Evolutionary conservation across 176 grass and related monocot genomes (phyloP).

Genomic region (Sorghum bicolor): Sorghum_bicolor_NCBIv3 NC_012876.2:8962001-8962500

Average conservation of each 20-base stretch:
- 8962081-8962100: slow-evolving; percentile 11
- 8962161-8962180: not conserved
- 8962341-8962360: not conserved
- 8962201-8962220: not conserved
- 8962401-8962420: slow-evolving; percentile 1
- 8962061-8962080: slow-evolving; percentile 27
- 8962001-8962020: slow-evolving; percentile 1
- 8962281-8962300: slow-evolving; percentile 5
- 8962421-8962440: not conserved
- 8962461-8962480: not conserved
- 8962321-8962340: not conserved
- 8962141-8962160: slow-evolving; percentile 18
- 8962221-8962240: not conserved
- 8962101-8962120: slow-evolving; percentile 19
- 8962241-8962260: not conserved
- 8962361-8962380: slow-evolving; percentile 2
- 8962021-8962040: slow-evolving; percentile 13
- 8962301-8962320: not conserved
- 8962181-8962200: slow-evolving; percentile 21
- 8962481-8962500: not conserved
- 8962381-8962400: not conserved
- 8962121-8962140: not conserved
- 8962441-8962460: not conserved
- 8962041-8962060: slow-evolving; percentile 27
- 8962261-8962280: slow-evolving; percentile 6